Base-by-base conservation (phyloP, 1,284 basidiomycete genomes). In the Porogramme epimiltina region DNA sequence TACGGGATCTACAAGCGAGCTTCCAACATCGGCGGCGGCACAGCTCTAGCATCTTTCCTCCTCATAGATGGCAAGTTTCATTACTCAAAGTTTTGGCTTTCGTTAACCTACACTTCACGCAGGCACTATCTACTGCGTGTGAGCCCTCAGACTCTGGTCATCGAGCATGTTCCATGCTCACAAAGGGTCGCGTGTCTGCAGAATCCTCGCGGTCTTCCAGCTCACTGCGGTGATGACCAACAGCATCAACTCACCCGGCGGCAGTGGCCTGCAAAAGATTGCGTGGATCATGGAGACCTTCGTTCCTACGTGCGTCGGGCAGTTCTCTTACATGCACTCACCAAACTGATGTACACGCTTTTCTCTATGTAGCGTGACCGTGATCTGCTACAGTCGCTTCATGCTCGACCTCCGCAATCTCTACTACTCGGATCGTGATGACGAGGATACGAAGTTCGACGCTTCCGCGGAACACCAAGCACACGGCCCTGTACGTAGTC, bases 321-420 rank as follows among this genome's bases (percentile, higher is more conserved):
- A 13, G n/a, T 9, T 26, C 2, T 3, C 25, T 31, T 31, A 6
- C 8, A 31, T 31, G 13, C 9, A 8, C 3, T 3, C 15, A 4
- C 10, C 10, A 26, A 13, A 39, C 36, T 10, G 28, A 22, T 15
- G 3, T 18, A 9, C 25, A 40, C 22, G 2, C 13, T 2, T 13
- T n/a, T 10, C 22, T 9, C 18, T 25, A 5, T 19, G n/a, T n/a
- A 51, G 49, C 3, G 10, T 46, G 8, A 41, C 31, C 15, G 33
- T 46, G 11, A 52, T 52, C 20, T 26, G 37, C 23, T 26, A 23
- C 37, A 39, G 34, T 11, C 51, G 51, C 22, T 52, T 52, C 46
- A 47, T 52, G 42, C 42, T 48, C 36, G 19, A 41, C 42, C 51
- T 52, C 3, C 51, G 51, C 15, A 45, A 37, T 10, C 28, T 52